Evolutionary conservation across 768 basidiomycete species (phyloP), one percentile per base, ranked within the genome.

Genomic region (Panaeolus cyanescens): DNA sequence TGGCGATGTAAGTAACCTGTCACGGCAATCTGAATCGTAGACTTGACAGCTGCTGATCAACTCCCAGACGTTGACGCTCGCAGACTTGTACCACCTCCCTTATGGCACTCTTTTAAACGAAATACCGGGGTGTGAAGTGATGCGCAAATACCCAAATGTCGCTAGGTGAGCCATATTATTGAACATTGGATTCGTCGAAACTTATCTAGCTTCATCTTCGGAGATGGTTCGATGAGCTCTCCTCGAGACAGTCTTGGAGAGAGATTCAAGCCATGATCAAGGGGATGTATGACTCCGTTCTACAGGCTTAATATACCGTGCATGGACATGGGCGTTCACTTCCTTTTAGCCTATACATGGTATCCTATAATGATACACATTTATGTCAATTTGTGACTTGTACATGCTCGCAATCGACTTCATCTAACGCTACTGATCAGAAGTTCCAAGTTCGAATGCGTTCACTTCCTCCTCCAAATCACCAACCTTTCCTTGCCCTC

Each of bases 401-500:
- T n/a, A n/a, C n/a, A n/a, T n/a, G n/a, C n/a, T n/a, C n/a, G n/a
- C n/a, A n/a, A n/a, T n/a, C n/a, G n/a, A n/a, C n/a, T n/a, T n/a
- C n/a, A n/a, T n/a, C n/a, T n/a, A n/a, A n/a, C n/a, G n/a, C n/a
- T 34, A 34, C 33, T 34, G 13, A 34, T 6, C 13, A 13, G 33
- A 34, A 34, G 6, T 7, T 34, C 33, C n/a, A n/a, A 34, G 33
- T 7, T 7, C 33, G 33, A 13, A 34, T 9, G 4, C 20, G 10
- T 39, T 57, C 54, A 64, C 17, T 59, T 60, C 55, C 76, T 79
- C 71, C 71, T 83, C 85, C 85, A 87, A 4, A 89, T 82, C 0
- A 86, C 68, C 15, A 89, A 64, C 45, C 78, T 77, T 62, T 88
- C 86, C 63, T 71, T 79, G 10, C 80, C 84, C 2, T 73, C 72